These are phyloP conservation scores for Xylaria longipes DNA, from an alignment of 495 filamentous ascomycete species.

Conservation along the genomic window DNA sequence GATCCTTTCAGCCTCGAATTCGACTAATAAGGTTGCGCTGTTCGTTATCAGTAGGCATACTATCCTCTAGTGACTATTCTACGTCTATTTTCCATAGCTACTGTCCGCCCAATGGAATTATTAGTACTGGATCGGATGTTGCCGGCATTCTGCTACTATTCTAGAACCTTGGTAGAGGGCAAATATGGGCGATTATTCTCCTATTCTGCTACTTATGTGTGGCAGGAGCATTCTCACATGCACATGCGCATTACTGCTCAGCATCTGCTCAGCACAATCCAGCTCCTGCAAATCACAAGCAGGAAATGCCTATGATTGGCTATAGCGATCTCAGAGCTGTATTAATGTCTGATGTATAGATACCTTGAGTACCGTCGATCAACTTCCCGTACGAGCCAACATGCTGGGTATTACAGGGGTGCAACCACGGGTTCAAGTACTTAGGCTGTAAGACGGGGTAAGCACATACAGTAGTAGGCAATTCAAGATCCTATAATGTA, in stretches of 20 bases:
- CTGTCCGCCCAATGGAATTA: background rate
- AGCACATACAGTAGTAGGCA: too few species aligned
- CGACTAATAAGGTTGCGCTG: background rate
- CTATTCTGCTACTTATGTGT: background rate
- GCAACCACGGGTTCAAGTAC: background rate
- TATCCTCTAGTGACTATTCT: background rate
- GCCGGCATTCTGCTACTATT: background rate
- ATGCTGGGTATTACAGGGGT: background rate
- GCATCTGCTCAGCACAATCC: background rate
- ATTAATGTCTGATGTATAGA: background rate
- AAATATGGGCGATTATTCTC: conserved; percentile 7
- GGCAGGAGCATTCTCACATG: conserved; percentile 8
- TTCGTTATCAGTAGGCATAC: background rate
- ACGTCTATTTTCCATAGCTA: background rate
- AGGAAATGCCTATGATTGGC: background rate
- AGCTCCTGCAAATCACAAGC: background rate
- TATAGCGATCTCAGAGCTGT: background rate
- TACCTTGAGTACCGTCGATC: background rate
- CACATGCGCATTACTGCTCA: background rate
- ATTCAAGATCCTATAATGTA: conserved; percentile 11
- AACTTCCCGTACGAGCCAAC: conserved; percentile 4
- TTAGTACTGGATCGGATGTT: background rate
- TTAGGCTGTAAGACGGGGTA: conserved; percentile 12
- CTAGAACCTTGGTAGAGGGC: background rate
- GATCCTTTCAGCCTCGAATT: conserved; percentile 14